These are phyloP conservation scores for Phylloporus rhodoxanthus DNA, from an alignment of 768 basidiomycete genomes.

Conservation along the genomic window DNA sequence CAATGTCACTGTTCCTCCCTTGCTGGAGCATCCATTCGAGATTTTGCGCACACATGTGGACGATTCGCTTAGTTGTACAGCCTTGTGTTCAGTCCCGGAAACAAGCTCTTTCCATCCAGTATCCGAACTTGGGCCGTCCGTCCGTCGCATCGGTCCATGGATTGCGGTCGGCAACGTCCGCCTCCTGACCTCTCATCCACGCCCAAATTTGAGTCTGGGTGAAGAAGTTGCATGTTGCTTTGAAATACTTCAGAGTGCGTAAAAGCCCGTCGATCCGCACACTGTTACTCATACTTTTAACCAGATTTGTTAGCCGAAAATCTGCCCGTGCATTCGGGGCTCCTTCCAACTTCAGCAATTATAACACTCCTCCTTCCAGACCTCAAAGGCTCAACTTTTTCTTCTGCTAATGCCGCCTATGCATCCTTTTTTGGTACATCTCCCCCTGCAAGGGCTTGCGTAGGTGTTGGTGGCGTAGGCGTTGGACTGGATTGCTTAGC, in stretches of 20 bases:
- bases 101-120: background rate
- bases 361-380: conserved; percentile 80
- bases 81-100: background rate
- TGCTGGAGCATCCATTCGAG: conserved; percentile 38
- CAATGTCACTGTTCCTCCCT: conserved; percentile 39
- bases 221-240: conserved; percentile 74
- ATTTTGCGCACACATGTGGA: conserved; percentile 7
- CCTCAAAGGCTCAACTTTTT: conserved; percentile 63
- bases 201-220: conserved; percentile 58
- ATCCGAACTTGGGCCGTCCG: conserved; percentile 9
- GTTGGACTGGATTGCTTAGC: conserved; percentile 80
- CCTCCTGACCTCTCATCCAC: conserved; percentile 18
- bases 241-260: conserved; percentile 50
- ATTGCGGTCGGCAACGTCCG: conserved; percentile 58
- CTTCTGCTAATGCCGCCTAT: conserved; percentile 72
- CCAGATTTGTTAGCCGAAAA: conserved; percentile 49
- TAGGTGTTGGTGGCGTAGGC: conserved; percentile 61
- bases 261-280: background rate
- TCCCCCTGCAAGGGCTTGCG: conserved; percentile 93
- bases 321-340: conserved; percentile 28
- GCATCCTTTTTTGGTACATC: conserved; percentile 79
- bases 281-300: background rate
- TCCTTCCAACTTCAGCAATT: conserved; percentile 37
- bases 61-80: conserved; percentile 5
- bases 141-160: conserved; percentile 52